Base-by-base conservation (phyloP, 495 filamentous ascomycete species). In the Penicillium coffeae region DNA sequence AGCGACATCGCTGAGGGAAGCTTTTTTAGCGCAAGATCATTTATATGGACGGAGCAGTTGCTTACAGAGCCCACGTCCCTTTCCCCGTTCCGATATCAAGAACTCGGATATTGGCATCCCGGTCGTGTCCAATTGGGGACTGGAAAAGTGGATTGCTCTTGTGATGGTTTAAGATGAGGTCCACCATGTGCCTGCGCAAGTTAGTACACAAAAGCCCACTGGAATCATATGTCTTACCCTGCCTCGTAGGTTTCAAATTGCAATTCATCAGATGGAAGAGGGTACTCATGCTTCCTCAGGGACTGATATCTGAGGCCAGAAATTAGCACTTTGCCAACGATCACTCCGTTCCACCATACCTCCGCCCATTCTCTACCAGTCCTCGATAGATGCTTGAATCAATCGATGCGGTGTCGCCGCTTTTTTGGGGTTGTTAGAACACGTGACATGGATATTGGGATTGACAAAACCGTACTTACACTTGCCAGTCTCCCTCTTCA, bases 201-300 rank as follows among this genome's bases (percentile, higher is more conserved):
- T 21, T 19, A 47, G 21, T 37, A 27, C 15, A 33, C n/a, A n/a
- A n/a, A n/a, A n/a, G n/a, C n/a, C n/a, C n/a, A n/a, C n/a, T n/a
- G n/a, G n/a, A n/a, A n/a, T n/a, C n/a, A n/a, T n/a, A n/a, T n/a
- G n/a, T n/a, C n/a, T n/a, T 45, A 45, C 42, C 42, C 42, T 21
- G 42, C 42, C 21, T 45, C 59, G 25, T 56, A 62, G 5, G 52
- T 43, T 20, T 62, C 59, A 38, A 63, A 63, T 38, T 58, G 55
- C 13, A 54, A 53, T 14, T 62, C 59, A 37, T 62, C 59, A 2
- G 56, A 62, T 1, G 59, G 59, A 12, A 52, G 19, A 4, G 52
- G 55, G 21, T 51, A 46, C 27, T 39, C 35, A 12, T 38, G 37
- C 3, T 40, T 27, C 10, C 42, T 14, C 16, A 51, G 22, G 19